Evolutionary conservation across 2,329 filamentous ascomycete species (phyloP).

Genomic region (Teratosphaeria gauchensis): DNA sequence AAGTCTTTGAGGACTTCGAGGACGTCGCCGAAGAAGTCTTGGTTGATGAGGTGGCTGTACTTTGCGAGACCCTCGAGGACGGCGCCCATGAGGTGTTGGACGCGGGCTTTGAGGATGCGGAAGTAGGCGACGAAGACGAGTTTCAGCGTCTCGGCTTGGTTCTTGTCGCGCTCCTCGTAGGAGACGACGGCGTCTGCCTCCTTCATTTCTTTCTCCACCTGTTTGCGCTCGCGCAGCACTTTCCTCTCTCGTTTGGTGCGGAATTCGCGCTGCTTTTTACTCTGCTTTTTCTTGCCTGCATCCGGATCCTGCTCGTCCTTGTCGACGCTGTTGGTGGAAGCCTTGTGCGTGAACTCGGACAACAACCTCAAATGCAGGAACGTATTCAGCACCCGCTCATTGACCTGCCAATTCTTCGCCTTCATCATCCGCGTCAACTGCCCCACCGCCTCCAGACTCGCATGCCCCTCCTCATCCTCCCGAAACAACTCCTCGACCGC

Average conservation of each 20-base stretch:
- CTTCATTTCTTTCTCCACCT: constrained; percentile 84
- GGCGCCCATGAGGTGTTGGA: constrained; percentile 84
- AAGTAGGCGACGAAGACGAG: constrained; percentile 94
- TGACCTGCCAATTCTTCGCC: constrained; percentile 67
- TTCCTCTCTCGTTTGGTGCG: constrained; percentile 84
- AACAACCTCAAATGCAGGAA: constrained; percentile 84
- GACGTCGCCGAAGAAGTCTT: constrained; percentile 96
- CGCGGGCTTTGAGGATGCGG: constrained; percentile 75
- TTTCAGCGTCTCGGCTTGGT: constrained; percentile 93
- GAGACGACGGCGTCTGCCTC: constrained; percentile 84
- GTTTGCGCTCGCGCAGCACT: constrained; percentile 71
- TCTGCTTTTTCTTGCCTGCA: constrained; percentile 39
- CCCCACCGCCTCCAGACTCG: constrained; percentile 76
- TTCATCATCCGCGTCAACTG: constrained; percentile 94
- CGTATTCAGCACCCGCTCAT: constrained; percentile 79
- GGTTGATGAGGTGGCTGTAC: constrained; percentile 94
- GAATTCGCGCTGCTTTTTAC: constrained; percentile 71
- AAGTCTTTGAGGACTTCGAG: constrained; percentile 91
- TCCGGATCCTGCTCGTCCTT: constrained; percentile 39
- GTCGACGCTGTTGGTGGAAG: constrained; percentile 68
- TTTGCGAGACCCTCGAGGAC: constrained; percentile 89
- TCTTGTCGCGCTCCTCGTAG: constrained; percentile 84
- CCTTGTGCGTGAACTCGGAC: constrained; percentile 78
- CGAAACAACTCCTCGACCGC: constrained; percentile 73
- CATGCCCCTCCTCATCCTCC: constrained; percentile 81